Evolutionary conservation across 129 eudicot species (phyloP).

Genomic region (Silybum marianum): DNA sequence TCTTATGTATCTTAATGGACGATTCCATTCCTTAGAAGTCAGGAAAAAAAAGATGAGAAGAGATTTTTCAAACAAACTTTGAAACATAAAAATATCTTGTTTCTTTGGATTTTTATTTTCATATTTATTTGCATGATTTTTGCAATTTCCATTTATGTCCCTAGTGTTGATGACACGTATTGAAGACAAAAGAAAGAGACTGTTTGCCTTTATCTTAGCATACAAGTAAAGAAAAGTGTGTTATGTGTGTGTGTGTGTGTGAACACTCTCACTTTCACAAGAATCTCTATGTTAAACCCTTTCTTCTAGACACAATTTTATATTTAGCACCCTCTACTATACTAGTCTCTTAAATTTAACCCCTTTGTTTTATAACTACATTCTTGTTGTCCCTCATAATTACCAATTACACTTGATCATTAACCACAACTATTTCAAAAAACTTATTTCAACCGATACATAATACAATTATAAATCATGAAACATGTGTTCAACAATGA

Average conservation of each 20-base stretch:
- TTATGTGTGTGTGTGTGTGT: not conserved
- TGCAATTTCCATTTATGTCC: not conserved
- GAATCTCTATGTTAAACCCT: not conserved
- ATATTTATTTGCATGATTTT: not conserved
- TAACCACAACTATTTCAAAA: not conserved
- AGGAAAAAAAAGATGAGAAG: no score
- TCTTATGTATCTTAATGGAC: no score
- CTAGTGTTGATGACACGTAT: not conserved
- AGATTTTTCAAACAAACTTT: no score
- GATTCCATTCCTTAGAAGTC: no score
- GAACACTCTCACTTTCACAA: slow-evolving; percentile 7
- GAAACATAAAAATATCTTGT: not conserved
- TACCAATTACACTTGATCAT: not conserved
- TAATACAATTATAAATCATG: not conserved
- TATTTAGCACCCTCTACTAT: not conserved
- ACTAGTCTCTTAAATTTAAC: not conserved
- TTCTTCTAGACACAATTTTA: not conserved
- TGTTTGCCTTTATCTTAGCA: slow-evolving; percentile 21
- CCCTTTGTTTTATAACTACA: slow-evolving; percentile 1
- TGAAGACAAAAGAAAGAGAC: not conserved
- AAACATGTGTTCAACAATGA: not conserved
- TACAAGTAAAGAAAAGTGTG: not conserved
- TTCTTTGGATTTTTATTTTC: not conserved
- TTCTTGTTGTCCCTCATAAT: not conserved
- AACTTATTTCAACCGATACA: not conserved